Base-by-base conservation (phyloP, 306 rosid species). In the Cajanus cajan region DNA sequence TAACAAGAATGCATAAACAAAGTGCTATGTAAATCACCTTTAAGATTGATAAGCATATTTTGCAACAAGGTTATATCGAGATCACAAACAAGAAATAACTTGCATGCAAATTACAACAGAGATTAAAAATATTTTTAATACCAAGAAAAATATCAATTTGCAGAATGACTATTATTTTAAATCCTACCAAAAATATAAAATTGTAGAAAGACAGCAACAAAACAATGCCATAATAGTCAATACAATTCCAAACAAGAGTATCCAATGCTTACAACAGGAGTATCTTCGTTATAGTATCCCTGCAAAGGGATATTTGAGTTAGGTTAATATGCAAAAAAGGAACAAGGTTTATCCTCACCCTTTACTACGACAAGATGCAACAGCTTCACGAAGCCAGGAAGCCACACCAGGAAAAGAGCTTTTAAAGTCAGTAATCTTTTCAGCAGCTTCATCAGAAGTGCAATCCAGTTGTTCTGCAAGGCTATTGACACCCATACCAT, bases 401-500 rank as follows among this genome's bases (percentile, higher is more conserved):
- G 97, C 90, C 83, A 95, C 95, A 40, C 92, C 97, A 39, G 96
- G 94, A 81, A 95, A 95, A 79, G 96, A 87, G 82, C 85, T 86
- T 87, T 85, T 95, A 81, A 92, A 95, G 85, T 88, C 88, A 71
- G 61, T 83, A 76, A 95, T 92, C 89, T 89, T 95, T 80, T 89
- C 92, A 28, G 86, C 85, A 82, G 98, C 98, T 81, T 92, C 97
- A 54, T 81, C 97, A 11, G 83, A 73, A 73, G 90, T 74, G 83
- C 98, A 95, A 39, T 84, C 91, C 78, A 95, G 83, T 76, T 92
- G 97, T 73, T 90, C 94, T 24, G 98, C 93, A 71, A 95, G 98
- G 86, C 92, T 78, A 73, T 88, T 92, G 34, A 89, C 86, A 80
- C 98, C 98, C 98, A 95, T 95, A 80, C 97, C 98, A 82, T 95